Percentiles rank a stretch among this genome's conserved stretches.
Evolutionary conservation across 495 filamentous ascomycete genomes (phyloP).

Genomic region (Neurospora sp.): DNA sequence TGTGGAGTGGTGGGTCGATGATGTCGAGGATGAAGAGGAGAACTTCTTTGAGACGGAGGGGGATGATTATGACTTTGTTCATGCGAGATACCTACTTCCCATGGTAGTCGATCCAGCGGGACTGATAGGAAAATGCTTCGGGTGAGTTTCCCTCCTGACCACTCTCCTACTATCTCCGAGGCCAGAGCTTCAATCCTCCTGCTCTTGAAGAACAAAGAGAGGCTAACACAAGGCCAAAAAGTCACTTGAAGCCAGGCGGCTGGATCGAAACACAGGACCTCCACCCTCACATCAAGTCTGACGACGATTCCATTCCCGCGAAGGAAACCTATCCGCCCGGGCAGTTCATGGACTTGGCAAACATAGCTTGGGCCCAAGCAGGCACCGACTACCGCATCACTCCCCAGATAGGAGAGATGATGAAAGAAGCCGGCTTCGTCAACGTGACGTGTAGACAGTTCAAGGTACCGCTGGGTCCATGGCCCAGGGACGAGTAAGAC

Average conservation of each 20-base stretch:
- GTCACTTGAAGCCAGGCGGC: conserved; percentile 33
- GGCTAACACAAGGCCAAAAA: not conserved
- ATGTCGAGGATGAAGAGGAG: conserved; percentile 30
- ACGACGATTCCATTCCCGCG: conserved; percentile 28
- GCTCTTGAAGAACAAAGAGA: not conserved
- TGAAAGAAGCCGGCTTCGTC: conserved; percentile 46
- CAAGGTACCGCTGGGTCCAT: conserved; percentile 47
- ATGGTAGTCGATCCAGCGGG: conserved; percentile 31
- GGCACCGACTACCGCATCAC: conserved; percentile 35
- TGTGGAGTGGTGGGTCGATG: conserved; percentile 31
- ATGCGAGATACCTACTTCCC: conserved; percentile 26
- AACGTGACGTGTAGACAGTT: conserved; percentile 40
- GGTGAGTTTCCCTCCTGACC: conserved; percentile 7
- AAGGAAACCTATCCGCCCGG: conserved; percentile 18
- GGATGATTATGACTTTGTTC: conserved; percentile 25
- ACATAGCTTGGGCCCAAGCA: conserved; percentile 13
- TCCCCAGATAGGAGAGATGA: conserved; percentile 35
- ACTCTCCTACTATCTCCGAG: not conserved
- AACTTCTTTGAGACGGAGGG: conserved; percentile 1
- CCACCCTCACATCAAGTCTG: conserved; percentile 23
- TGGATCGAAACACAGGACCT: conserved; percentile 44
- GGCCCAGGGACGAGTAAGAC: conserved; percentile 34
- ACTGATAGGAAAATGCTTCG: conserved; percentile 19
- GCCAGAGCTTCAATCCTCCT: not conserved
- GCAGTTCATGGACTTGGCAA: conserved; percentile 18